These are phyloP conservation scores for Sanguinoderma infundibulare DNA, from an alignment of 1,284 basidiomycete species.

Conservation along the genomic window DNA sequence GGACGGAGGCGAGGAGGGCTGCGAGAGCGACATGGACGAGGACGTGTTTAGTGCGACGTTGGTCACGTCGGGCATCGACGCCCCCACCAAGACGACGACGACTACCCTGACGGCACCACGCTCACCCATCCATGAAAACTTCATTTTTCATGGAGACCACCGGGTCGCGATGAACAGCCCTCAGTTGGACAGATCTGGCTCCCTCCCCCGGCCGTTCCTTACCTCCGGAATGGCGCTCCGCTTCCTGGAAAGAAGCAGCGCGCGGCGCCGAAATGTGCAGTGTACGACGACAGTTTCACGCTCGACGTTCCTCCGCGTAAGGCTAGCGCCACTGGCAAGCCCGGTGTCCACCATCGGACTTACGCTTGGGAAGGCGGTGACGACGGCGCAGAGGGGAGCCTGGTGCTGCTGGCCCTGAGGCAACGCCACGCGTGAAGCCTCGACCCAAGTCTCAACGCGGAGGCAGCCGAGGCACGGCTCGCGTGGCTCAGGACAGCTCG, in stretches of 20 bases:
- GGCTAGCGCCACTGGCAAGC: slow-evolving; percentile 6
- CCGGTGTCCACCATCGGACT: slow-evolving; percentile 12
- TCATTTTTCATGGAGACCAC: slow-evolving; percentile 32
- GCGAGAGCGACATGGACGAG: slow-evolving; percentile 48
- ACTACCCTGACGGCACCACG: slow-evolving; percentile 44
- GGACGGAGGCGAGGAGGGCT: slow-evolving; percentile 54
- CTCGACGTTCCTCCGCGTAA: slow-evolving; percentile 17
- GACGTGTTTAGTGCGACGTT: slow-evolving; percentile 66
- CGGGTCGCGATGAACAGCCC: slow-evolving; percentile 43
- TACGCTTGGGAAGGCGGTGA: slow-evolving; percentile 9
- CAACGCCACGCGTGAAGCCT: slow-evolving; percentile 12
- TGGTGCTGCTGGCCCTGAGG: slow-evolving; percentile 15
- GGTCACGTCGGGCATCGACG: slow-evolving; percentile 52
- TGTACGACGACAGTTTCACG: slow-evolving; percentile 18
- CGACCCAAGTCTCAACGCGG: slow-evolving; percentile 19
- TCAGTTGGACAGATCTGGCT: slow-evolving; percentile 49
- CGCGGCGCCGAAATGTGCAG: slow-evolving; percentile 24
- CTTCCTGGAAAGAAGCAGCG: slow-evolving; percentile 34
- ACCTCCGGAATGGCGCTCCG: slow-evolving; percentile 23
- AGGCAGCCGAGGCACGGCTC: slow-evolving; percentile 17
- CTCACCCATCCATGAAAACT: slow-evolving; percentile 17
- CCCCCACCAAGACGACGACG: slow-evolving; percentile 37
- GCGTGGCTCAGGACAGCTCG: slow-evolving; percentile 3
- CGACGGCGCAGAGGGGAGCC: slow-evolving; percentile 5
- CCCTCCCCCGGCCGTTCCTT: slow-evolving; percentile 50